Percentiles rank a stretch among this genome's conserved stretches.
Evolutionary conservation across 2,329 filamentous ascomycete genomes (phyloP).

Genomic region (Colletotrichum phormii): DNA sequence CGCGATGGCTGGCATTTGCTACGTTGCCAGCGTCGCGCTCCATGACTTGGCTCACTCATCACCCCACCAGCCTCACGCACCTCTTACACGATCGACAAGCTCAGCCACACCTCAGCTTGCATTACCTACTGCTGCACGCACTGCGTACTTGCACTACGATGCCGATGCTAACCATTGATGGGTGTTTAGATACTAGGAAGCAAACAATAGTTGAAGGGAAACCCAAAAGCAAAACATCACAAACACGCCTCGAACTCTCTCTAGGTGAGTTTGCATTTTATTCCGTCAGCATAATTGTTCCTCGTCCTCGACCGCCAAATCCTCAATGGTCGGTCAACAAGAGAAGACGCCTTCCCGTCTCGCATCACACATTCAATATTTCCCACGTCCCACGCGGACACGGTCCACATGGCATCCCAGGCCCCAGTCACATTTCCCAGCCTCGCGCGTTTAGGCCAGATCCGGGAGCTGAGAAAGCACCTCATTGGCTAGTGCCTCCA

Average conservation of each 20-base stretch:
- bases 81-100: conserved; percentile 16
- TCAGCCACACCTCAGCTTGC: conserved; percentile 21
- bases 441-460: conserved; percentile 29
- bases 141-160: background rate
- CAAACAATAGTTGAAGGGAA: background rate
- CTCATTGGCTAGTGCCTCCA: conserved; percentile 25
- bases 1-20: conserved; percentile 25
- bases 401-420: conserved; percentile 17
- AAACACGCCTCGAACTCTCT: background rate
- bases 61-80: conserved; percentile 28
- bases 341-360: conserved; percentile 20
- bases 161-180: background rate
- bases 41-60: conserved; percentile 12
- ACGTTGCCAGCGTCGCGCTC: conserved; percentile 2
- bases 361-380: conserved; percentile 22
- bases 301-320: background rate
- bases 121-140: too few relatives aligned
- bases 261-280: conserved; percentile 10
- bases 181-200: background rate
- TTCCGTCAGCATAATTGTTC: background rate
- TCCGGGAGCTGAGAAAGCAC: background rate
- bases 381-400: background rate
- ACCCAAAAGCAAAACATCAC: background rate
- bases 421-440: conserved; percentile 32
- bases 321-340: background rate